Evolutionary conservation across 2,329 filamentous ascomycete species (phyloP), one percentile per base, ranked within the genome.

Genomic region (Raffaelea ambrosiae): DNA sequence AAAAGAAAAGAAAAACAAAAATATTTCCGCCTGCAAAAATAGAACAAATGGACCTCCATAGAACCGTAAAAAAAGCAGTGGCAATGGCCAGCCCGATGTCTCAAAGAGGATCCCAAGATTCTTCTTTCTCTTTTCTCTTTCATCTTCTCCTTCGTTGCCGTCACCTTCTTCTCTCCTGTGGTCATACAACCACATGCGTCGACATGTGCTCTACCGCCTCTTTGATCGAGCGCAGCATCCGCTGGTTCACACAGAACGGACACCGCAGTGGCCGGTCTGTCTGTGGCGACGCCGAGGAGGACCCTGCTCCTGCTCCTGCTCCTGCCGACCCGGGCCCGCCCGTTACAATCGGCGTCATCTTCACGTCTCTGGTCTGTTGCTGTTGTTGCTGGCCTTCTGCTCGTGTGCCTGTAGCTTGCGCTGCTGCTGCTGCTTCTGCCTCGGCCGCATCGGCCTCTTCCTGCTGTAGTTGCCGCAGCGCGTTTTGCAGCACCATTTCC

Each of bases 141-240:
- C 22, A 42, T 19, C 44, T 8, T 26, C 22, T 35, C 11, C 7
- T 3, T 14, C n/a, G n/a, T n/a, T n/a, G 40, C 5, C 5, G 13
- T 38, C 18, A 19, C 35, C 35, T 21, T 21, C 18, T 40, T 40
- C 11, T 40, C 18, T 22, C 18, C 20, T 14, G 13, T 58, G n/a
- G n/a, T n/a, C 59, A 76, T 18, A 81, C 74, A 14, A 80, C 71
- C 4, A 81, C 77, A 51, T 81, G 77, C 2, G 76, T 79, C 11
- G 76, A 77, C 68, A 81, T 66, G 57, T 81, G 77, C 59, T 81
- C 77, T 3, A 81, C 76, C 4, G 77, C 75, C 58, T 81, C 77
- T 60, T 77, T 80, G 41, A 81, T 76, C 1, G 70, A 76, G 18
- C 76, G 67, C 45, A 81, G 66, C 76, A 81, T 78, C 5, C 77